Percentiles rank a stretch among this genome's conserved stretches.
Conservation (phyloP, 257 asterid species). For the Echites panduratus region DNA sequence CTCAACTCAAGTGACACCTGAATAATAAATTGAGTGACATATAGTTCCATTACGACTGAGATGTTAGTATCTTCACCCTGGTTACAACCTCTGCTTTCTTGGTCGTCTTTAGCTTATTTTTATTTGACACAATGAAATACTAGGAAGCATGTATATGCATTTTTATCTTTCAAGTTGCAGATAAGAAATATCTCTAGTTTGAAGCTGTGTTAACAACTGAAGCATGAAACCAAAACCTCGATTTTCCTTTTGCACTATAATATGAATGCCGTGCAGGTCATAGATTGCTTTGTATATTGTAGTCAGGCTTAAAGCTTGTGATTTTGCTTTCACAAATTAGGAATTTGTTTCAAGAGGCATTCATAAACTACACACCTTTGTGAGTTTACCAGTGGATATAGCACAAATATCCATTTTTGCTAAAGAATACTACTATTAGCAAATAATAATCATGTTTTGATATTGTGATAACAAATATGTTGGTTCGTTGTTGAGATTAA, state of each 20-base stretch:
- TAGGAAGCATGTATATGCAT: neutral
- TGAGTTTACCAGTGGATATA: too few relatives aligned
- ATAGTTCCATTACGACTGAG: neutral
- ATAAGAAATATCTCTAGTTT: neutral
- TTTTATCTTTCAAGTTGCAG: neutral
- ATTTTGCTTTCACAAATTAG: neutral
- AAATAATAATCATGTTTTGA: too few relatives aligned
- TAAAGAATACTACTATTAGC: neutral
- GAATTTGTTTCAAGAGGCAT: neutral
- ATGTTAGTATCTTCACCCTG: neutral
- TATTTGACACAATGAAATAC: too few relatives aligned
- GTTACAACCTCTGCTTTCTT: neutral
- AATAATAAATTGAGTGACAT: neutral
- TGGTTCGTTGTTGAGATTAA: neutral
- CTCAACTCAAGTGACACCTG: conserved; percentile 44
- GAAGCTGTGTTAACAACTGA: neutral
- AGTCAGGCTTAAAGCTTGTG: too few relatives aligned
- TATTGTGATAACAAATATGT: neutral
- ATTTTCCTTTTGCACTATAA: too few relatives aligned
- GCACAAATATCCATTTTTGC: neutral
- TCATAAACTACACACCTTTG: neutral
- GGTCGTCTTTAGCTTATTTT: too few relatives aligned
- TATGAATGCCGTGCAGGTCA: too few relatives aligned
- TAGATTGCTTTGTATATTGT: too few relatives aligned
- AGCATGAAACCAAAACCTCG: too few relatives aligned